Base-by-base conservation (phyloP, 768 basidiomycete species). In the Mycena latifolia region DNA sequence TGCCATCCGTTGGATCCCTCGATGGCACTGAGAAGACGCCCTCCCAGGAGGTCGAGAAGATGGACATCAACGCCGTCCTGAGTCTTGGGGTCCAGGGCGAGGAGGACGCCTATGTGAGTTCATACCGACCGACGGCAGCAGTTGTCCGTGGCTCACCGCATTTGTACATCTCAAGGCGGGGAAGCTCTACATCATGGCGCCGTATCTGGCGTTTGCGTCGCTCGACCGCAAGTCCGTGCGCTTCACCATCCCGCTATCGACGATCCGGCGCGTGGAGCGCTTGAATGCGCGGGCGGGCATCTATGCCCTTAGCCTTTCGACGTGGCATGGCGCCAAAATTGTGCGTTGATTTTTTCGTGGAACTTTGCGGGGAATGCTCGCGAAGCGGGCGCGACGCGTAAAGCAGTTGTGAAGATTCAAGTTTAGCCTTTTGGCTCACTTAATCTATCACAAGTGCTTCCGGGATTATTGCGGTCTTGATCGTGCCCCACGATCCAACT, bases 301-400 rank as follows among this genome's bases (percentile, higher is more conserved):
- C 39, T 98, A 98, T 76, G 96, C 97, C n/a, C 86, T 99, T 31
- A 96, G 95, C 72, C 81, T 99, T 22, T 86, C 90, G n/a, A 88
- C 93, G 55, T 98, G 96, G 94, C 95, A 99, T 76, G 91, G 94
- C 37, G 88, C 93, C 82, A 92, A 97, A 81, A 92, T 98, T 71
- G 96, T 97, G 72, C 70, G 89, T 82, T 45, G 69, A 22, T 59
- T 20, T 51, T 22, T 25, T 17, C 39, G 20, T 43, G 39, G 41
- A 47, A 52, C 18, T 45, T 10, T 31, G n/a, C 14, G 53, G 45
- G 48, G 56, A 52, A 57, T 18, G 3, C n/a, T 47, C 27, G 33
- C 27, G 54, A 61, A 61, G 48, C n/a, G 22, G 50, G n/a, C 43
- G 57, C 27, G 52, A 53, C 51, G 66, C 66, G 66, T 67, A 63